These are phyloP conservation scores for Asterella californica DNA, from an alignment of 225 moss, liverwort and hornwort genomes.

Conservation along the genomic window DNA sequence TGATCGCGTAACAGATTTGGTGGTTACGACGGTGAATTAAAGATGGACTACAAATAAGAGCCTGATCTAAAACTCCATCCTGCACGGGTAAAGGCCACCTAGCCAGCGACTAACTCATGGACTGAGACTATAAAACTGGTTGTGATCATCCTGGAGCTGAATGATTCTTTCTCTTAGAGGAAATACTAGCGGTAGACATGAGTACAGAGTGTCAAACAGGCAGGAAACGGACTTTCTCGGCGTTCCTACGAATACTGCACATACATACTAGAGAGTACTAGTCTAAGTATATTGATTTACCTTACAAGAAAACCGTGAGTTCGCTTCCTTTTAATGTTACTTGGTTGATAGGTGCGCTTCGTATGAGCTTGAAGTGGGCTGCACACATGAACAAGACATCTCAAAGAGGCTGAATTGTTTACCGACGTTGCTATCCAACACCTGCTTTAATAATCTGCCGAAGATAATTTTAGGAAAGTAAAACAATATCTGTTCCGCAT, in stretches of 20 bases:
- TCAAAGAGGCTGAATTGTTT: background rate
- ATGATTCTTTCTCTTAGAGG: too few species aligned
- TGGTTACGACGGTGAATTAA: too few species aligned
- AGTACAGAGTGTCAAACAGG: background rate
- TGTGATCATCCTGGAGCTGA: too few species aligned
- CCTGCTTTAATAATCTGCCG: background rate
- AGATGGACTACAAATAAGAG: too few species aligned
- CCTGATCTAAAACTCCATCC: too few species aligned
- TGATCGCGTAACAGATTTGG: too few species aligned
- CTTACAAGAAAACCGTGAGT: conserved; percentile 79
- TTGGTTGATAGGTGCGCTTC: conserved; percentile 92
- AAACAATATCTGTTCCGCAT: background rate
- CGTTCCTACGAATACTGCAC: background rate
- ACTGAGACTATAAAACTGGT: too few species aligned
- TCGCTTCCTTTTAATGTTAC: conserved; percentile 86
- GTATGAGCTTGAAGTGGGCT: conserved; percentile 81
- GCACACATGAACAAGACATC: conserved; percentile 16
- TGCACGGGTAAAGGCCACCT: too few species aligned
- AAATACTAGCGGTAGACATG: too few species aligned
- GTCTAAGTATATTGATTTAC: conserved; percentile 26
- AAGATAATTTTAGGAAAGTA: background rate
- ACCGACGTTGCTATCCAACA: background rate
- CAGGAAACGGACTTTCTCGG: background rate
- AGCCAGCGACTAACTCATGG: too few species aligned
- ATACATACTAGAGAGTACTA: background rate